Conservation (phyloP, 2,329 filamentous ascomycete genomes). For the Aspergillus sp. region DNA sequence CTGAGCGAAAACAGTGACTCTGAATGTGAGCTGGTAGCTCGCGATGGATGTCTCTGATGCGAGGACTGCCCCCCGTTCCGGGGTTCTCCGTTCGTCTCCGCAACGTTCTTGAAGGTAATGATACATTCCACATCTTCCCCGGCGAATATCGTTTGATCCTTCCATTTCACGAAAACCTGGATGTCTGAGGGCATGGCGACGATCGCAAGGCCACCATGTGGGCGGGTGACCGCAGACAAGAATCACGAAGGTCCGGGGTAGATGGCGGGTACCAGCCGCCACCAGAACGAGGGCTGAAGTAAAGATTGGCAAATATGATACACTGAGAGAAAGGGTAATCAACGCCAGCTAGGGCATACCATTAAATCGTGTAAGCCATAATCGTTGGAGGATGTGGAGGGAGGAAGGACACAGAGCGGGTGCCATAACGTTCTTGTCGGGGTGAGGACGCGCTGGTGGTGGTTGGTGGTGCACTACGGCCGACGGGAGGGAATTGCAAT, state of each 20-base stretch:
- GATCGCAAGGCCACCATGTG: slow-evolving; percentile 35
- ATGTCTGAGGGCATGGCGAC: slow-evolving; percentile 68
- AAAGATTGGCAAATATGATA: slow-evolving; percentile 11
- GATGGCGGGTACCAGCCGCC: slow-evolving; percentile 24
- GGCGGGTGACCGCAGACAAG: slow-evolving; percentile 22
- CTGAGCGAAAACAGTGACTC: slow-evolving; percentile 43
- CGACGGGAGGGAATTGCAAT: background rate
- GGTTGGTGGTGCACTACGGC: background rate
- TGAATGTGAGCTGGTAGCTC: slow-evolving; percentile 37
- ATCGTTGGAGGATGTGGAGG: slow-evolving; percentile 5
- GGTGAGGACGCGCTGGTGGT: background rate
- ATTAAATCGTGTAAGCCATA: slow-evolving; percentile 28
- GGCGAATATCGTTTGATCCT: slow-evolving; percentile 90
- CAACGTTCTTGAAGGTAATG: slow-evolving; percentile 92
- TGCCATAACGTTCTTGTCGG: slow-evolving; percentile 6
- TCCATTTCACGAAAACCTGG: slow-evolving; percentile 93
- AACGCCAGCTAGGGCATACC: slow-evolving; percentile 30
- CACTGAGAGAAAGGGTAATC: slow-evolving; percentile 9
- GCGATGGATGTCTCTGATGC: slow-evolving; percentile 42
- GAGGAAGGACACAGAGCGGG: slow-evolving; percentile 1
- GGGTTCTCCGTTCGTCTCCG: slow-evolving; percentile 44
- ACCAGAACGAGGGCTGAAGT: slow-evolving; percentile 9
- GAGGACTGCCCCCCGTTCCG: slow-evolving; percentile 29
- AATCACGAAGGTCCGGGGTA: slow-evolving; percentile 21
- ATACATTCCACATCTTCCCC: slow-evolving; percentile 94